A percentile compares a stretch with the other conserved stretches of the same genome.
Conservation (phyloP, 768 basidiomycete species). For the Mycena floridula region DNA sequence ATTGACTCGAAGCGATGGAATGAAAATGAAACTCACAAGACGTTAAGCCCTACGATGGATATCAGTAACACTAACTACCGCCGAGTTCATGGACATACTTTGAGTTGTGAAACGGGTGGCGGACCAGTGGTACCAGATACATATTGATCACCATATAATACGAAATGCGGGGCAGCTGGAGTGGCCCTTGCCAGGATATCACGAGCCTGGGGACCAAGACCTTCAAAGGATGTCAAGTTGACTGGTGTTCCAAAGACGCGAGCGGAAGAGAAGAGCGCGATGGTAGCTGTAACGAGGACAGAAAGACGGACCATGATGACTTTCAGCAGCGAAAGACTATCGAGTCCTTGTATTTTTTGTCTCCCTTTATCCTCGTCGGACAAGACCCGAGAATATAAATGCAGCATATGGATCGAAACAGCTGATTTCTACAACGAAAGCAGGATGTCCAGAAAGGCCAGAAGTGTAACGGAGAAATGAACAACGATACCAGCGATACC, state of each 20-base stretch:
- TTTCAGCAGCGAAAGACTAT: too few species aligned
- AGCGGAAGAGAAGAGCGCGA: neutral
- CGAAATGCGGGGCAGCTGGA: constrained; percentile 46
- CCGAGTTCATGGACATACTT: constrained; percentile 27
- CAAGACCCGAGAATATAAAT: too few species aligned
- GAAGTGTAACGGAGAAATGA: too few species aligned
- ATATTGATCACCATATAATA: constrained; percentile 36
- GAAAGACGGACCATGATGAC: neutral
- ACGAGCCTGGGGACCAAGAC: constrained; percentile 6
- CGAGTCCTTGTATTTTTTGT: too few species aligned
- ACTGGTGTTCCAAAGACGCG: neutral
- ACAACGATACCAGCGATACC: too few species aligned
- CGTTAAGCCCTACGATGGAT: constrained; percentile 39
- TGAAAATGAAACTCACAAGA: constrained; percentile 35
- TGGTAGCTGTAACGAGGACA: neutral
- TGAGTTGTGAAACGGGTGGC: constrained; percentile 38
- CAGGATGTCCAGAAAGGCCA: too few species aligned
- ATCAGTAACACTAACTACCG: too few species aligned
- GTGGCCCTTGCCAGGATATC: constrained; percentile 17
- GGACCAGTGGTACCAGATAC: constrained; percentile 40
- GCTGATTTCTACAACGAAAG: too few species aligned
- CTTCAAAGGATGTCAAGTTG: neutral
- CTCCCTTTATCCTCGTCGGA: too few species aligned
- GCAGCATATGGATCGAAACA: too few species aligned
- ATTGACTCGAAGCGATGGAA: constrained; percentile 1